Evolutionary conservation across 257 asterid genomes (phyloP).

Genomic region (Primulina tabacum): DNA sequence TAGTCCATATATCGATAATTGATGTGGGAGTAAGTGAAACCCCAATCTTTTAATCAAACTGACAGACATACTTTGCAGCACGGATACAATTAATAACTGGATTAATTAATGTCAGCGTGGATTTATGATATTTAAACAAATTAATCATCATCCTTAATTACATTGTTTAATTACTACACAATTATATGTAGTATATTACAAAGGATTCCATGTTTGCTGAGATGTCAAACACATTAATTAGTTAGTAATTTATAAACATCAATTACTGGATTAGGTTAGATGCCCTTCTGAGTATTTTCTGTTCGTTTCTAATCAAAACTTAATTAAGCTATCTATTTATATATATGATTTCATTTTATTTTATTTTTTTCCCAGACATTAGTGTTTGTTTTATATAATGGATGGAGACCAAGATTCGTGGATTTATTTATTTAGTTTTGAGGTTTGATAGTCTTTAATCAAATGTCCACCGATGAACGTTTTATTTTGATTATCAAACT

Average conservation of each 20-base stretch:
- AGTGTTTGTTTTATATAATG: neutral
- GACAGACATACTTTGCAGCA: slow-evolving; percentile 65
- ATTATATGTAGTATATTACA: too few species aligned
- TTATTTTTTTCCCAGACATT: neutral
- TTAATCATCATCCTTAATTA: too few species aligned
- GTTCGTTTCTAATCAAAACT: neutral
- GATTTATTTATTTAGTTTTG: too few species aligned
- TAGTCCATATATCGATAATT: slow-evolving; percentile 4
- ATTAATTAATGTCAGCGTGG: too few species aligned
- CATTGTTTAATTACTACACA: too few species aligned
- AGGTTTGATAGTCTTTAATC: too few species aligned
- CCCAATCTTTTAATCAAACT: slow-evolving; percentile 32
- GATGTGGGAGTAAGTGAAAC: neutral
- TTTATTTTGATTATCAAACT: too few species aligned
- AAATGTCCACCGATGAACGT: too few species aligned
- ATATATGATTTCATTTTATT: too few species aligned
- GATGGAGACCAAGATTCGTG: neutral
- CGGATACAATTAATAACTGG: neutral
- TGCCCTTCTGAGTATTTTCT: neutral
- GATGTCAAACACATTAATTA: neutral
- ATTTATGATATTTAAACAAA: too few species aligned
- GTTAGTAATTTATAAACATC: neutral
- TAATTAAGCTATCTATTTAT: neutral
- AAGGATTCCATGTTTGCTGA: neutral
- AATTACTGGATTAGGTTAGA: neutral